These are phyloP conservation scores for Tephrocybe sp. DNA, from an alignment of 768 basidiomycete species.

Conservation along the genomic window DNA sequence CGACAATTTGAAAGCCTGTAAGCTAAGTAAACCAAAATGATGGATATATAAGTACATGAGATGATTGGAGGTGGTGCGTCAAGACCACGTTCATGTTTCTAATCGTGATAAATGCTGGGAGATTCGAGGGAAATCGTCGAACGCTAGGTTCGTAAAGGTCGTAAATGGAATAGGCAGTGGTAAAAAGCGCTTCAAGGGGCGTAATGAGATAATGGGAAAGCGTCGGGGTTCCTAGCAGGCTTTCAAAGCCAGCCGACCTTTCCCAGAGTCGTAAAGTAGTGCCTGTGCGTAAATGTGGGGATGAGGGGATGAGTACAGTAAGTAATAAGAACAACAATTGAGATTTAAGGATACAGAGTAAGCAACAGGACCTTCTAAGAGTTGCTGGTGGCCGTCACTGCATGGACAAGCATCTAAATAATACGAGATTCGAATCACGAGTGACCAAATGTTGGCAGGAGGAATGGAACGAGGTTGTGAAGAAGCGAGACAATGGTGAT, in stretches of 20 bases:
- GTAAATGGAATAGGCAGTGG: slow-evolving; percentile 1
- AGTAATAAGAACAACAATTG: slow-evolving; percentile 11
- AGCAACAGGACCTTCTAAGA: slow-evolving; percentile 16
- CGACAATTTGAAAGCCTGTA: no score
- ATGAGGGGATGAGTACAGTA: not conserved
- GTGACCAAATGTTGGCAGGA: not conserved
- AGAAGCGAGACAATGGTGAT: slow-evolving; percentile 3
- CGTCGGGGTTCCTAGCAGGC: slow-evolving; percentile 1
- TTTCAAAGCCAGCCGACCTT: slow-evolving; percentile 12
- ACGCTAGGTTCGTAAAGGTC: slow-evolving; percentile 7
- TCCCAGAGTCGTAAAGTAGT: slow-evolving; percentile 6
- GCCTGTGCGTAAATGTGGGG: not conserved
- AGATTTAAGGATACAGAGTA: slow-evolving; percentile 13
- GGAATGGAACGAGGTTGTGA: slow-evolving; percentile 1
- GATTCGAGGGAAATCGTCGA: not conserved
- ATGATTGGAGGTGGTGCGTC: no score
- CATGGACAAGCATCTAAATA: slow-evolving; percentile 13
- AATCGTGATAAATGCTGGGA: not conserved
- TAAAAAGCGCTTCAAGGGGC: not conserved
- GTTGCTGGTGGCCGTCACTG: slow-evolving; percentile 12
- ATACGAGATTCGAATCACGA: slow-evolving; percentile 2
- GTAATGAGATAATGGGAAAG: slow-evolving; percentile 8
- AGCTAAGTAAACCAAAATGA: no score
- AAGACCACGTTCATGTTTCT: no score
- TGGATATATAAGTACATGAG: no score